Evolutionary conservation across 1,284 basidiomycete species (phyloP), one percentile per base, ranked within the genome.

Genomic region (Vanrija pseudolonga): DNA sequence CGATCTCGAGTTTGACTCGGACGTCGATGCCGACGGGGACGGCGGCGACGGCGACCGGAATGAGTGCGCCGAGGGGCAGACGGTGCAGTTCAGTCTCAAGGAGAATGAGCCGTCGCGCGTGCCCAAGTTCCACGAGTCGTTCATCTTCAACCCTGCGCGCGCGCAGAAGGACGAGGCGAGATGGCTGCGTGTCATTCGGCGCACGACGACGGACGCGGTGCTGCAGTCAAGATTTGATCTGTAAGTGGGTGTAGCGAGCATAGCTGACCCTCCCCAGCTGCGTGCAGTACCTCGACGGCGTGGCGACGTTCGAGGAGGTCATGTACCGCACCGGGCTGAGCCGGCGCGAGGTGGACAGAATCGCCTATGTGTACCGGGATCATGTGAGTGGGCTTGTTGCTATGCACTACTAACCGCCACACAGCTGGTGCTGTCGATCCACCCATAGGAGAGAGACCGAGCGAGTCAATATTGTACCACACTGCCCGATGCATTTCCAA

Each of bases 271-370:
- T n/a, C 40, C 36, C 8, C 54, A 72, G 67, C n/a, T 71, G 72
- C 50, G 67, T 75, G 37, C 70, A 73, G 60, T 74, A 74, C 61
- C 68, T 76, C 50, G 71, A 77, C 49, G 74, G 74, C 15, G 59
- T 65, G 22, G 66, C 71, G 12, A 71, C 73, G 2, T 67, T 74
- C 47, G 73, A 76, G 51, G 74, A 76, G 51, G 72, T 76, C 49
- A 63, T 68, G 45, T 77, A 69, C 63, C 65, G 73, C 42, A 76
- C 73, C 4, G 65, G 68, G 1, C 59, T 76, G 54, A 61, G 60
- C 14, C 57, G 66, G 44, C 64, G 67, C 24, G 72, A 74, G 52
- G 46, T 75, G 45, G 69, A 73, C 24, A 60, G 59, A 50, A 65
- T 75, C 18, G 50, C 70, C 6, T 46, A 63, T 41, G 49, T 67